Conservation (phyloP, 192 early-diverging fungal genomes). For the Funneliformis geosporum region DNA sequence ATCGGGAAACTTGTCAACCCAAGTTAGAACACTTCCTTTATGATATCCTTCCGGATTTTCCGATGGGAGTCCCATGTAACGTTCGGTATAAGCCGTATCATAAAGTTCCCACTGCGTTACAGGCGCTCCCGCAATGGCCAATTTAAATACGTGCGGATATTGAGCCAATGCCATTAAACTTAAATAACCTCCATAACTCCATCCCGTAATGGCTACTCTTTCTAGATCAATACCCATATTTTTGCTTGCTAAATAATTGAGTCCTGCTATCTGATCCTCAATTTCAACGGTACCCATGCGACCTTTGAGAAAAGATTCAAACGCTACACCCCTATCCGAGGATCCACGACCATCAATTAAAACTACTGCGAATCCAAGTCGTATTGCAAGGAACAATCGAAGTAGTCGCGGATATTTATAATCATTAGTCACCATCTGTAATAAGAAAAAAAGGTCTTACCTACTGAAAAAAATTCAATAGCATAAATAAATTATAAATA, state of each 20-base stretch:
- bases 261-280: conserved; percentile 61
- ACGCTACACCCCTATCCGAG: conserved; percentile 59
- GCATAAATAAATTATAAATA: not conserved
- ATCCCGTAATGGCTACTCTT: conserved; percentile 69
- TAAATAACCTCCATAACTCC: conserved; percentile 78
- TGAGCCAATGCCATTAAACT: conserved; percentile 63
- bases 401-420: conserved; percentile 64
- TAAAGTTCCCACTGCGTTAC: conserved; percentile 77
- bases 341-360: conserved; percentile 72
- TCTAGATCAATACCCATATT: conserved; percentile 60
- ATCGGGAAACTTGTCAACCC: conserved; percentile 58
- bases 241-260: conserved; percentile 43
- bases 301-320: conserved; percentile 57
- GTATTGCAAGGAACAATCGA: conserved; percentile 57
- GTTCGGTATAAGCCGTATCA: conserved; percentile 73
- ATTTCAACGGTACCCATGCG: conserved; percentile 64
- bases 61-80: conserved; percentile 61
- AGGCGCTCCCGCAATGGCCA: conserved; percentile 69
- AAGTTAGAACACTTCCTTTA: conserved; percentile 53
- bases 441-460: not conserved
- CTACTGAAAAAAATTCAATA: not conserved
- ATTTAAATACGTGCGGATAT: conserved; percentile 60
- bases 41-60: conserved; percentile 53
- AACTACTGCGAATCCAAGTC: conserved; percentile 57
- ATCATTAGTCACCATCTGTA: conserved; percentile 65